A percentile compares a stretch with the other conserved stretches of the same genome.
Conservation (phyloP, 164 flowering plant genomes). For the grape (Vitis vinifera) region ASM3070453v1 NC_081815.1:1359001-1359500, state of each 20-base stretch:
- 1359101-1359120: too few relatives aligned
- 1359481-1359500: slow-evolving; percentile 52
- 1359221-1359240: slow-evolving; percentile 97
- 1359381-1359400: slow-evolving; percentile 82
- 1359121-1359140: too few relatives aligned
- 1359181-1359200: slow-evolving; percentile 99
- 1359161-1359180: slow-evolving; percentile 91
- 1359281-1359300: not conserved
- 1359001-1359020: slow-evolving; percentile 82
- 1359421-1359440: slow-evolving; percentile 74
- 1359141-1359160: slow-evolving; percentile 46
- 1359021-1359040: slow-evolving; percentile 92
- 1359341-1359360: slow-evolving; percentile 16
- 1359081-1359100: too few relatives aligned
- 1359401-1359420: slow-evolving; percentile 96
- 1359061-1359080: too few relatives aligned
- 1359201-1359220: slow-evolving; percentile 98
- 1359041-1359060: slow-evolving; percentile 2
- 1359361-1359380: slow-evolving; percentile 94
- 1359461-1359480: slow-evolving; percentile 64
- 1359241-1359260: slow-evolving; percentile 91
- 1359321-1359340: not conserved
- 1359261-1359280: slow-evolving; percentile 2
- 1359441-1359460: slow-evolving; percentile 69
- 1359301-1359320: slow-evolving; percentile 1